A percentile compares a stretch with the other conserved stretches of the same genome.
These are phyloP conservation scores for Candida hungchunana DNA, from an alignment of 805 yeast genomes.

Conservation along the genomic window DNA sequence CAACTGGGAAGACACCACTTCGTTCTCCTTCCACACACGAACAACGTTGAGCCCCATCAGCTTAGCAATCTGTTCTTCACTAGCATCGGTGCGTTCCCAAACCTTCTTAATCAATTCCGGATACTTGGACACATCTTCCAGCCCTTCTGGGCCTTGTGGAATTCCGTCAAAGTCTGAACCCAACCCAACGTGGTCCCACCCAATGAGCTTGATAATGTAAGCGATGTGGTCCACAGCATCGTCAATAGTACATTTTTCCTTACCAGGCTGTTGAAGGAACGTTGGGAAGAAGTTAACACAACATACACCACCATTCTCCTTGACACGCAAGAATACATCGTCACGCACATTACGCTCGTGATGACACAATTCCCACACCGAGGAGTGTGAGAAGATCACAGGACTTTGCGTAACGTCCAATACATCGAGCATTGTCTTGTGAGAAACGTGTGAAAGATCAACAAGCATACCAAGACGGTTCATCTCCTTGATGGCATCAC, in stretches of 20 bases:
- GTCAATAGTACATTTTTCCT: slow-evolving; percentile 34
- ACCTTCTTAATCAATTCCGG: slow-evolving; percentile 41
- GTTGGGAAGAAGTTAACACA: slow-evolving; percentile 43
- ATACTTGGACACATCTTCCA: slow-evolving; percentile 54
- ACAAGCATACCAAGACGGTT: slow-evolving; percentile 51
- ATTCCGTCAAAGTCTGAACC: slow-evolving; percentile 55
- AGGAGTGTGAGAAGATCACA: slow-evolving; percentile 46
- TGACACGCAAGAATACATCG: slow-evolving; percentile 37
- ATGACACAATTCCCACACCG: slow-evolving; percentile 36
- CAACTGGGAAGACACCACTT: slow-evolving; percentile 27
- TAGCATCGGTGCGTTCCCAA: slow-evolving; percentile 33
- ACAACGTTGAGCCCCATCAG: slow-evolving; percentile 42
- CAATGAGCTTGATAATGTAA: slow-evolving; percentile 39
- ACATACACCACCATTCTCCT: slow-evolving; percentile 43
- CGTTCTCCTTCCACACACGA: slow-evolving; percentile 44
- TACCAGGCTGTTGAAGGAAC: slow-evolving; percentile 29
- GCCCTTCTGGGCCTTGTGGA: slow-evolving; percentile 42
- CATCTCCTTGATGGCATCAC: slow-evolving; percentile 41
- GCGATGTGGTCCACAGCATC: slow-evolving; percentile 44
- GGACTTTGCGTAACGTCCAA: slow-evolving; percentile 39
- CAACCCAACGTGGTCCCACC: slow-evolving; percentile 49
- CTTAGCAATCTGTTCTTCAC: slow-evolving; percentile 40
- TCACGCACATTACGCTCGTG: slow-evolving; percentile 47
- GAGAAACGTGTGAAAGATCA: slow-evolving; percentile 45
- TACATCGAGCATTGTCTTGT: slow-evolving; percentile 44